Evolutionary conservation across 192 early-diverging fungal species (phyloP).

Genomic region (Coemansia sp.): DNA sequence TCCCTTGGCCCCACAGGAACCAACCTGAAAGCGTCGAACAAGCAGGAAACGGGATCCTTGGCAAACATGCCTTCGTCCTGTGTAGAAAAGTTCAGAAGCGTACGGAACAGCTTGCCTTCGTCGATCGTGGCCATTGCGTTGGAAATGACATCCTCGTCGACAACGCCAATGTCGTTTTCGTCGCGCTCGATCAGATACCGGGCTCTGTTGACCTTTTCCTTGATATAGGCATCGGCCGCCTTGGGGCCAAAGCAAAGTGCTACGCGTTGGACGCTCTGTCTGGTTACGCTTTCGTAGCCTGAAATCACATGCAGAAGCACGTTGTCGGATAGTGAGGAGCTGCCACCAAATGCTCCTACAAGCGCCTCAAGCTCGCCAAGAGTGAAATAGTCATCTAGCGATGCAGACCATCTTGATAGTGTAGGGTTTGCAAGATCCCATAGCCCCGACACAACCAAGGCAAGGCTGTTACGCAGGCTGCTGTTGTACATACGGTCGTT

Average conservation of each 20-base stretch:
- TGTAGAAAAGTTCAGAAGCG: constrained; percentile 39
- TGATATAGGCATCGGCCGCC: constrained; percentile 20
- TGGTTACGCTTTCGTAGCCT: constrained; percentile 37
- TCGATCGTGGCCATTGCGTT: constrained; percentile 34
- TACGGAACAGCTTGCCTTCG: constrained; percentile 22
- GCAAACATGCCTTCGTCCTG: background rate
- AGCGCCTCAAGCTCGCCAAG: constrained; percentile 51
- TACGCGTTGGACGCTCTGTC: constrained; percentile 50
- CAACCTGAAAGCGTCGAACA: constrained; percentile 2
- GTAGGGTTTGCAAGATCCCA: constrained; percentile 38
- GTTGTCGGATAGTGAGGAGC: constrained; percentile 19
- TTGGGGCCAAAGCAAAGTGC: constrained; percentile 40
- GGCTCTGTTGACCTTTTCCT: constrained; percentile 28
- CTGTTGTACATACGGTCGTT: constrained; percentile 14
- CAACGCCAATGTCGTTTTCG: constrained; percentile 45
- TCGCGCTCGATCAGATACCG: constrained; percentile 42
- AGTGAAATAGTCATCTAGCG: constrained; percentile 38
- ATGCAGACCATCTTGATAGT: constrained; percentile 50
- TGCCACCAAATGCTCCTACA: constrained; percentile 44
- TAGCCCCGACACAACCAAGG: constrained; percentile 20
- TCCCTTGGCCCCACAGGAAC: background rate
- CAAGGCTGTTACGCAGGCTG: constrained; percentile 15
- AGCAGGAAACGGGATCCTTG: constrained; percentile 4
- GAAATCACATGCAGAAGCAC: constrained; percentile 30
- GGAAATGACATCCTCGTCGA: constrained; percentile 30